Conservation (phyloP, 208 protist genomes). For the Trypanosoma mega region DNA sequence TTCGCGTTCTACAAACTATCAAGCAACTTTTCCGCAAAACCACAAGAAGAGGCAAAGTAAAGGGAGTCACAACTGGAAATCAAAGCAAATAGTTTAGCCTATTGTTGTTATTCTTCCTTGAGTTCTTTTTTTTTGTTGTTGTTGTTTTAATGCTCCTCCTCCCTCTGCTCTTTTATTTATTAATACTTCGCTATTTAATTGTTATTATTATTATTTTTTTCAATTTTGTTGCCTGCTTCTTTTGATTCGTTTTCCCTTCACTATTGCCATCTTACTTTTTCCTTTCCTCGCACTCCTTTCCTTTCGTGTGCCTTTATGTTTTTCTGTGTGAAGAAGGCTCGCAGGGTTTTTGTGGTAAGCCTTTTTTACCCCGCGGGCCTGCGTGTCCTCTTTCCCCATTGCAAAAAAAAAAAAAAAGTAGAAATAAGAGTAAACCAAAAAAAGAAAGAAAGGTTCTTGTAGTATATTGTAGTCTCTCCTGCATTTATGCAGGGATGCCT, state of each 20-base stretch:
- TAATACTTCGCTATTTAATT: neutral
- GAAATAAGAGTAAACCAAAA: too few relatives aligned
- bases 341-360: too few relatives aligned
- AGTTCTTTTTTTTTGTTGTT: conserved; percentile 17
- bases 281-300: neutral
- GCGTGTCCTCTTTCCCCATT: too few relatives aligned
- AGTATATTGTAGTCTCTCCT: too few relatives aligned
- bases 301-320: neutral
- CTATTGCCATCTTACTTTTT: neutral
- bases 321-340: neutral
- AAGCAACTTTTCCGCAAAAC: too few relatives aligned
- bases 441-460: too few relatives aligned
- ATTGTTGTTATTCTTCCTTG: conserved; percentile 2
- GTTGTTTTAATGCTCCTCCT: conserved; percentile 1
- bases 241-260: neutral
- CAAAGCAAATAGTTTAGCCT: conserved; percentile 10
- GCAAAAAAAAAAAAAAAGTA: too few relatives aligned
- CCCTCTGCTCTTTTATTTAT: conserved; percentile 12
- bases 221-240: neutral
- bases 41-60: too few relatives aligned
- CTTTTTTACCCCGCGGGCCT: too few relatives aligned
- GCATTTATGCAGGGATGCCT: too few relatives aligned
- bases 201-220: conserved; percentile 1
- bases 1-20: too few relatives aligned
- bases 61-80: too few relatives aligned